Base-by-base conservation (phyloP, 1,139 yeast species). In the Blastobotrys indianensis region DNA sequence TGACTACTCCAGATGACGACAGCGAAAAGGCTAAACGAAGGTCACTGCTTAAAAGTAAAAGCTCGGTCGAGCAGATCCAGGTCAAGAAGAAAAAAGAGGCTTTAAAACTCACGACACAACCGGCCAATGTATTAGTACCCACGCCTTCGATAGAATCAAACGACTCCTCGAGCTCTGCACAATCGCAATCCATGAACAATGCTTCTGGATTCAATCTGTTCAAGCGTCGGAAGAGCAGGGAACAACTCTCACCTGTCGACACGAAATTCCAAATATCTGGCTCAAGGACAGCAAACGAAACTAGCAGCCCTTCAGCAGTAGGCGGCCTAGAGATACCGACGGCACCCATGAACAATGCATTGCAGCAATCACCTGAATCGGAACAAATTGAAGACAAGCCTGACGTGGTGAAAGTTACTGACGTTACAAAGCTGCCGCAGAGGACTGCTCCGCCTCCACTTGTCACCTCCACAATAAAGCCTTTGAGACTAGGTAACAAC, bases 41-140 rank as follows among this genome's bases (percentile, higher is more conserved):
- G 16, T 60, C 65, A 13, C 47, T 59, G n/a, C 39, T 61, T 16
- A 53, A 54, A 25, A 53, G 64, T 17, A 60, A 59, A 45, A 57
- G 62, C 7, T 61, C 65, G 1, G 57, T 60, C 17, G 65, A 61
- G 41, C 56, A 55, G 32, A 49, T 54, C 33, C 41, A 43, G 32
- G 9, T 41, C 13, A 35, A 32, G 13, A 39, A 44, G 42, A 40
- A 25, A 38, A 20, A n/a, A 11, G 16, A 35, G 25, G 25, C 25
- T 20, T 7, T 20, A 4, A 20, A 20, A 6, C 4, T 10, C 11
- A 9, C 36, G 16, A 33, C 17, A n/a, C 6, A 15, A n/a, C 17
- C 36, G 3, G 16, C 5, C 3, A 6, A 13, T n/a, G 13, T 6
- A 13, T 13, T 20, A 7, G 25, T 20, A 20, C 25, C 25, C 7